Base-by-base conservation (phyloP, 1,284 basidiomycete species). In the Pisolithus thermaeus region DNA sequence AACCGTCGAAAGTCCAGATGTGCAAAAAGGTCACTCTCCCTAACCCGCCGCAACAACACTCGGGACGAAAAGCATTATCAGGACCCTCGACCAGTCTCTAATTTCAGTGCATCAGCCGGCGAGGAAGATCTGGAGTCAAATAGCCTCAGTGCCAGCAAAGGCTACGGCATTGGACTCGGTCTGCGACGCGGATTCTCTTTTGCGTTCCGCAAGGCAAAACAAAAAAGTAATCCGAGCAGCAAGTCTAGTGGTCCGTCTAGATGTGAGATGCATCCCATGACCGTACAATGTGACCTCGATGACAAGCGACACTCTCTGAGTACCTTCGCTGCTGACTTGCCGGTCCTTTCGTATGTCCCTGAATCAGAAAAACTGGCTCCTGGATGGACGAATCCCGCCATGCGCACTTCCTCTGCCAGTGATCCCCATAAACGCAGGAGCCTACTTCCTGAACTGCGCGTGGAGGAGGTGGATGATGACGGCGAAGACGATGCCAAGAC, bases 1-100 rank as follows among this genome's bases (percentile, higher is more conserved):
- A 59, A 75, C 41, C 74, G 78, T 30, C 78, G 78, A 32, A 75
- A 74, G 16, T 60, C 61, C 53, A 65, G 67, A 30, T 59, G 65
- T 27, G 56, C 54, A 42, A 56, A 48, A 30, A 60, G 18, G 3
- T 51, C 7, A 2, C 41, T 22, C 18, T 35, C 48, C 20, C 9
- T 42, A 22, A 52, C 11, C 8, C 37, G 3, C 18, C 52, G 38
- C 11, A 37, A 23, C 2, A 39, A 5, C 22, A 37, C 36, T 25
- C 32, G 18, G 27, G 39, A 47, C 12, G 44, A 49, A 20, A 51
- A 55, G 36, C 20, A 35, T 4, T 25, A 37, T 27, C 9, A 25
- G 11, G 60, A 61, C 44, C 9, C 52, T 18, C 61, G 57, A 47
- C 52, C 14, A 5, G 44, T 52, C 11, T 25, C 52, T 39, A 37